These are phyloP conservation scores for Aphanomyces stellatus DNA, from an alignment of 352 stramenopile genomes.

Conservation along the genomic window DNA sequence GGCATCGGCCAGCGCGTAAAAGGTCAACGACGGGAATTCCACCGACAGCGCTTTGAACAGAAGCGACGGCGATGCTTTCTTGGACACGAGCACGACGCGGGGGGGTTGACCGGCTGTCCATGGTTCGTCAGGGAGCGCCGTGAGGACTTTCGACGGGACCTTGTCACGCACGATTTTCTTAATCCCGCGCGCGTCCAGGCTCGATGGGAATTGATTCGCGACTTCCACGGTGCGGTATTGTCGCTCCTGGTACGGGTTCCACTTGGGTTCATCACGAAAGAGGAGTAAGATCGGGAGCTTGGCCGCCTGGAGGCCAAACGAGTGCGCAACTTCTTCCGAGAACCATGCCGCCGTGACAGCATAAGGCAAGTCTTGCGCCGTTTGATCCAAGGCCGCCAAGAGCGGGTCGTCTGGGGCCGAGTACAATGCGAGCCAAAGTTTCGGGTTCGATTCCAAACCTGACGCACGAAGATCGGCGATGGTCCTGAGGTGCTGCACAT, in stretches of 20 bases:
- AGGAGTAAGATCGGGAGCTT: constrained; percentile 42
- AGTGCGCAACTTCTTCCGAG: constrained; percentile 3
- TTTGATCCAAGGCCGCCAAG: constrained; percentile 3
- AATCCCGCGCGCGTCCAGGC: constrained; percentile 41
- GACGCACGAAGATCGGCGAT: background rate
- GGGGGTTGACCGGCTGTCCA: constrained; percentile 21
- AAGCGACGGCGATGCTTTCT: constrained; percentile 46
- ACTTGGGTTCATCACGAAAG: constrained; percentile 48
- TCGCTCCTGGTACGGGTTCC: constrained; percentile 67
- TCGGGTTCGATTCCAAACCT: background rate
- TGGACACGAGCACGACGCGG: constrained; percentile 44
- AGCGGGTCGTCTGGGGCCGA: background rate
- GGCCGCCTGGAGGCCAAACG: constrained; percentile 11
- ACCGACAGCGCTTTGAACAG: constrained; percentile 52
- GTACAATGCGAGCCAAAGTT: constrained; percentile 13
- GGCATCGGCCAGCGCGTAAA: constrained; percentile 29
- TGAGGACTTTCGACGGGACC: constrained; percentile 45
- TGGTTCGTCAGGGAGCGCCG: constrained; percentile 21
- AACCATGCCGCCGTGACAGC: constrained; percentile 3
- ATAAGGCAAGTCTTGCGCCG: constrained; percentile 3
- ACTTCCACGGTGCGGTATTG: constrained; percentile 43
- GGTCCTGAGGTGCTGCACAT: background rate
- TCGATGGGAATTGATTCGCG: constrained; percentile 24
- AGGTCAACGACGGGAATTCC: constrained; percentile 48
- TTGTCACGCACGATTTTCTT: constrained; percentile 53